Evolutionary conservation across 2,329 filamentous ascomycete species (phyloP).

Genomic region (Botryotinia convoluta): DNA sequence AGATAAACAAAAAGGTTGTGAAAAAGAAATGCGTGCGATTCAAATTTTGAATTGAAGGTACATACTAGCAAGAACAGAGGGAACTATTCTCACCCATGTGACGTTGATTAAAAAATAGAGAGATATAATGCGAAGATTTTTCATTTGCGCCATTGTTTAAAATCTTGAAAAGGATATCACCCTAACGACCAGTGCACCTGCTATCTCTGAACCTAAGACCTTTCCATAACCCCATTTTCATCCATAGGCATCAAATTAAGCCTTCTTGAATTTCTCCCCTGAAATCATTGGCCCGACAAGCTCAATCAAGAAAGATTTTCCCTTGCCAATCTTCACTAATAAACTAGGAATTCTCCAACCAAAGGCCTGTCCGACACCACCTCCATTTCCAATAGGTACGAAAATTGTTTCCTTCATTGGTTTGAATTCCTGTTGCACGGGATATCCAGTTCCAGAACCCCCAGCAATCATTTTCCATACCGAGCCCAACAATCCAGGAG

Average conservation of each 20-base stretch:
- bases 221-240: neutral
- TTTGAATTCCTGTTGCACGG: constrained; percentile 33
- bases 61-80: neutral
- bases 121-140: neutral
- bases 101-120: neutral
- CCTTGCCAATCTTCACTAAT: constrained; percentile 41
- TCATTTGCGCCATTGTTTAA: neutral
- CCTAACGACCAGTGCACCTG: neutral
- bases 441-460: constrained; percentile 1
- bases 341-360: constrained; percentile 42
- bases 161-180: neutral
- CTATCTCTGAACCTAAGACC: neutral
- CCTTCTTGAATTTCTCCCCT: constrained; percentile 12
- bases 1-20: neutral
- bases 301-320: constrained; percentile 38
- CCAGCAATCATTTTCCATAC: constrained; percentile 1
- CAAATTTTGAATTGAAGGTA: too few relatives aligned
- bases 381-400: constrained; percentile 41
- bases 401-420: constrained; percentile 39
- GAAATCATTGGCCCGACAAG: neutral
- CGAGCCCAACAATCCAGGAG: neutral
- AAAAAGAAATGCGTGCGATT: too few relatives aligned
- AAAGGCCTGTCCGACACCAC: constrained; percentile 41
- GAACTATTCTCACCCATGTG: neutral
- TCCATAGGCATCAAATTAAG: neutral